Conservation (phyloP, 805 yeast species). For the Lipomyces anomalus region DNA sequence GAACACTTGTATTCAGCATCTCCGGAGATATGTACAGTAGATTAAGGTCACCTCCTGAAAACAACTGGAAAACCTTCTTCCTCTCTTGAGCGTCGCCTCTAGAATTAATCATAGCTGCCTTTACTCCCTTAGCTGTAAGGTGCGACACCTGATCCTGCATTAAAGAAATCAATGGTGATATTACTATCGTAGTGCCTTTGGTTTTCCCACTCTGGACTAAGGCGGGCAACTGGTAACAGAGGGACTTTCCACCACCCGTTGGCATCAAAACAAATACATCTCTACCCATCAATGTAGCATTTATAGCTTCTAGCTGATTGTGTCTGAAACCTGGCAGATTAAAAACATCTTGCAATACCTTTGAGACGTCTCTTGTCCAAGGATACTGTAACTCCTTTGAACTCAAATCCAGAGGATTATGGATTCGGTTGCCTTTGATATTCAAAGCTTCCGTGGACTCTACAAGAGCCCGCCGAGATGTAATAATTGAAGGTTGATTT, state of each 20-base stretch:
- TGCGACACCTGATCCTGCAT: slow-evolving; percentile 98
- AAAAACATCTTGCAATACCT: slow-evolving; percentile 54
- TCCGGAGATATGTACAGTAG: slow-evolving; percentile 90
- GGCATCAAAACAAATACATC: slow-evolving; percentile 97
- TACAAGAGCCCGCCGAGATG: too few relatives aligned
- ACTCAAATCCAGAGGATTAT: not conserved
- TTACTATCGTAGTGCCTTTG: slow-evolving; percentile 79
- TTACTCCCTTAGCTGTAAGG: slow-evolving; percentile 56
- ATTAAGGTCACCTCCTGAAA: slow-evolving; percentile 62
- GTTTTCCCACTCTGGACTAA: slow-evolving; percentile 69
- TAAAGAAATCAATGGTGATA: slow-evolving; percentile 89
- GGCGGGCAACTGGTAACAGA: slow-evolving; percentile 94
- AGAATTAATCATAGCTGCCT: slow-evolving; percentile 86
- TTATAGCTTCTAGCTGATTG: slow-evolving; percentile 82
- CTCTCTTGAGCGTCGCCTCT: slow-evolving; percentile 61
- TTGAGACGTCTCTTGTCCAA: slow-evolving; percentile 68
- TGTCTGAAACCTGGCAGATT: slow-evolving; percentile 62
- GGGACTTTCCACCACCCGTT: slow-evolving; percentile 96
- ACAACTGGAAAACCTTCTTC: slow-evolving; percentile 52
- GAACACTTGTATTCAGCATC: slow-evolving; percentile 73
- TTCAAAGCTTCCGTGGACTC: not conserved
- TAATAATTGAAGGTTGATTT: not conserved
- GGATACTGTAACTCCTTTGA: slow-evolving; percentile 29
- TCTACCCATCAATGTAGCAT: slow-evolving; percentile 66
- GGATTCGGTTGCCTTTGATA: not conserved